Base-by-base conservation (phyloP, 179 eudicot genomes). In the Vitellaria paradoxa region DNA sequence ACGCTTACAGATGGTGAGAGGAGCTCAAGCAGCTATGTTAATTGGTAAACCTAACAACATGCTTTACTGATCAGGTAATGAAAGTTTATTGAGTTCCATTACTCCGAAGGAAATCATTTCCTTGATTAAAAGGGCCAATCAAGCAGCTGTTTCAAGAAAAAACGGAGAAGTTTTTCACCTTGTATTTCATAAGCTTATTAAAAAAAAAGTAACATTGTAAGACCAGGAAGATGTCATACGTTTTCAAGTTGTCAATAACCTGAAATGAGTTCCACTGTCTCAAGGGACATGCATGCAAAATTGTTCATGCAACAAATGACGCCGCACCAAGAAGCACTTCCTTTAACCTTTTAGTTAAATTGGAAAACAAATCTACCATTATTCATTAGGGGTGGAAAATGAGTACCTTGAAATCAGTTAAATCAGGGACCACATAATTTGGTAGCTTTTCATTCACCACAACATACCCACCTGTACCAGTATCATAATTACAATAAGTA, bases 401-500 rank as follows among this genome's bases (percentile, higher is more conserved):
- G 12, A 59, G 71, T 83, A 83, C 84, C 84, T 84, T 76, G 76
- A 79, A 82, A 70, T 79, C 79, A 18, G 84, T 85, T 57, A 79
- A 68, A 81, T 85, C 88, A 68, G 85, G 88, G 53, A 85, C 84
- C 18, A 85, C 81, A 76, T 85, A 85, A 72, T 82, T 82, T 50
- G 79, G 81, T 52, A 78, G 67, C 65, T 81, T 85, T 50, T 82
- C 84, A 47, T 82, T 68, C 76, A 79, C 75, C 75, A 80, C 74
- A 76, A 85, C 85, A 72, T 85, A 85, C 12, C 85, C 85, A 50
- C 88, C 88, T 85, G 78, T 72, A 80, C 18, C 46, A 72, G 30
- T 7, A 76, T 78, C 23, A 52, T 23, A 59, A 65, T 17, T 42
- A 20, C 20, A 64, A 21, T n/a, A 57, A 17, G 40, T 17, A 59